These are phyloP conservation scores for Danielia oregonensis DNA, from an alignment of 805 yeast species.

Conservation along the genomic window DNA sequence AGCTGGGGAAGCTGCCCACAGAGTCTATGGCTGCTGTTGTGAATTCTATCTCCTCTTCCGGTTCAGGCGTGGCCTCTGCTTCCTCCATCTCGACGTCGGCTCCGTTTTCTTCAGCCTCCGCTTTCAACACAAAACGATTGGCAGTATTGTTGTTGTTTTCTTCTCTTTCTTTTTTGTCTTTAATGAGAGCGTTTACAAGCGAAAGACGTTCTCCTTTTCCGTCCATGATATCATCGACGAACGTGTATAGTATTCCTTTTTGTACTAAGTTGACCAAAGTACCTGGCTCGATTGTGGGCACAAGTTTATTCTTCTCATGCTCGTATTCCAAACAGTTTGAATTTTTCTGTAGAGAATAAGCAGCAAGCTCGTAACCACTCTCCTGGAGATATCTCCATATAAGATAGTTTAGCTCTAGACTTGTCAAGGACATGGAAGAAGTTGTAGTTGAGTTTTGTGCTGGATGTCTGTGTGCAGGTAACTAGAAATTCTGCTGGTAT, in stretches of 20 bases:
- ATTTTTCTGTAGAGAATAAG: conserved; percentile 77
- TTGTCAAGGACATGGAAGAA: conserved; percentile 76
- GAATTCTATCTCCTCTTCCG: conserved; percentile 4
- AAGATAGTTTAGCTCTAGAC: conserved; percentile 82
- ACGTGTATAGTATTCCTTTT: conserved; percentile 76
- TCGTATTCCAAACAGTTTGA: conserved; percentile 58
- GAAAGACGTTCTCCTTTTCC: conserved; percentile 13
- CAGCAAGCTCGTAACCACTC: conserved; percentile 70
- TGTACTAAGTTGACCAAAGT: conserved; percentile 79
- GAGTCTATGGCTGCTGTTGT: conserved; percentile 38
- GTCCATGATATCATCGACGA: conserved; percentile 57
- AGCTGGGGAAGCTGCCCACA: conserved; percentile 35
- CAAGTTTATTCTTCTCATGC: conserved; percentile 36
- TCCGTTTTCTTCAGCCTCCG: conserved; percentile 7
- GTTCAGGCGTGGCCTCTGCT: not conserved
- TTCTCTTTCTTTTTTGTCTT: conserved; percentile 3
- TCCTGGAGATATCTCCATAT: conserved; percentile 93
- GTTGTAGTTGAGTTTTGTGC: not conserved
- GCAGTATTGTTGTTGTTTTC: not conserved
- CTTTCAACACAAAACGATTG: conserved; percentile 10
- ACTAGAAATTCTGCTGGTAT: not conserved
- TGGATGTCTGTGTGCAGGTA: not conserved
- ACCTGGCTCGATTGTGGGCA: conserved; percentile 64
- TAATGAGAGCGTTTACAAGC: conserved; percentile 48
- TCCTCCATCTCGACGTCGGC: conserved; percentile 1